A percentile compares a stretch with the other conserved stretches of the same genome.
Conservation (phyloP, 495 filamentous ascomycete species). For the Stereocaulon alpinum region DNA sequence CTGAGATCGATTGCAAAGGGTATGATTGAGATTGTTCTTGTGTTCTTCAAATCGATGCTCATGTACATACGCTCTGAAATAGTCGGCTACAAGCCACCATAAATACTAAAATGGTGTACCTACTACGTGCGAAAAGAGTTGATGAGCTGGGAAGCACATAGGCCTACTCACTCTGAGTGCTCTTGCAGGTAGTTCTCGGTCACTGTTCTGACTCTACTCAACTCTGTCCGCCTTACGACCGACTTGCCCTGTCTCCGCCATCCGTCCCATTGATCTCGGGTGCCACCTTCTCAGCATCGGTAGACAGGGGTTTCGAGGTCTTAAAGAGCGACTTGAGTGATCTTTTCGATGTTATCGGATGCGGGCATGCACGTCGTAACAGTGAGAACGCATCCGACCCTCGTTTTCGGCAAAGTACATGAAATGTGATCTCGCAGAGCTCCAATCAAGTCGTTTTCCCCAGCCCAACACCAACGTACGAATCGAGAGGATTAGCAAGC, state of each 20-base stretch:
- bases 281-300: slow-evolving; percentile 34
- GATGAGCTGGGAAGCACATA: neutral
- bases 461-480: neutral
- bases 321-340: slow-evolving; percentile 27
- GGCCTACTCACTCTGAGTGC: slow-evolving; percentile 3
- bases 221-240: slow-evolving; percentile 33
- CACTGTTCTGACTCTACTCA: slow-evolving; percentile 30
- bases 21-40: slow-evolving; percentile 4
- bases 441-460: slow-evolving; percentile 10
- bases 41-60: neutral
- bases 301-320: slow-evolving; percentile 25
- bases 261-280: slow-evolving; percentile 31
- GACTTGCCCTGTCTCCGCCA: slow-evolving; percentile 32
- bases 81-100: too few relatives aligned
- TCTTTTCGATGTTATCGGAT: neutral
- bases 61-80: too few relatives aligned
- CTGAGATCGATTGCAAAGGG: slow-evolving; percentile 29
- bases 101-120: neutral
- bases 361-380: neutral
- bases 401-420: neutral
- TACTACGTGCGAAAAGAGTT: neutral
- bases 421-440: neutral
- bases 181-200: slow-evolving; percentile 32
- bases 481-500: slow-evolving; percentile 4
- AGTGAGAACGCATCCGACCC: slow-evolving; percentile 4